Conservation (phyloP, 805 yeast genomes). For the Scheffersomyces lignosus region DNA sequence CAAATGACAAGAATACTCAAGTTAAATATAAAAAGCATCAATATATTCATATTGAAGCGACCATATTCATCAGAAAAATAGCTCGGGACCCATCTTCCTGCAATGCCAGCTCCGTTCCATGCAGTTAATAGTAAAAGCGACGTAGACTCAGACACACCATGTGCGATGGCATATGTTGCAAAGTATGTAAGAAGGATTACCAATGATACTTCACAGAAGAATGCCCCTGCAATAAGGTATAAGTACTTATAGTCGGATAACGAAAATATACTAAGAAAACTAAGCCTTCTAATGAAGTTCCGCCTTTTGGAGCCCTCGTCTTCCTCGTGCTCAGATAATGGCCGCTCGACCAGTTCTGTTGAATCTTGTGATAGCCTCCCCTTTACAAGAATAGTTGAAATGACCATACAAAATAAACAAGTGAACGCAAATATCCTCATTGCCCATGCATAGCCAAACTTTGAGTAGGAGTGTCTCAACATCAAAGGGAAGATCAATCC, state of each 20-base stretch:
- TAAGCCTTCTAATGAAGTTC: no score
- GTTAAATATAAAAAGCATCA: constrained; percentile 26
- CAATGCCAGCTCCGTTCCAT: constrained; percentile 31
- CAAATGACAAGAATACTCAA: constrained; percentile 30
- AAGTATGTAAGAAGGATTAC: constrained; percentile 30
- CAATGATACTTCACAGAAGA: constrained; percentile 28
- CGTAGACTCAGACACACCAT: constrained; percentile 29
- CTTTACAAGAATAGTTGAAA: constrained; percentile 26
- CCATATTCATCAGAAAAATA: constrained; percentile 27
- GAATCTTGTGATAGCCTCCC: constrained; percentile 21
- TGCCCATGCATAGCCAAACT: constrained; percentile 20
- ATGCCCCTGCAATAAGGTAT: constrained; percentile 30
- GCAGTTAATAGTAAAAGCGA: constrained; percentile 28
- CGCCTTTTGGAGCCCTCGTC: no score
- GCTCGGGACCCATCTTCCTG: constrained; percentile 35
- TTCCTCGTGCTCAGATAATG: no score
- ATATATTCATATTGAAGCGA: constrained; percentile 30
- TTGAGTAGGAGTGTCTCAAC: constrained; percentile 13
- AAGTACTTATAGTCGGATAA: constrained; percentile 18
- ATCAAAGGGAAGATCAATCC: constrained; percentile 19
- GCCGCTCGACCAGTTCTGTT: neutral
- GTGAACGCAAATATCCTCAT: constrained; percentile 42
- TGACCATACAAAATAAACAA: constrained; percentile 24
- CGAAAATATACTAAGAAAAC: neutral
- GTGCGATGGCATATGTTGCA: constrained; percentile 34